Evolutionary conservation across 2,329 filamentous ascomycete genomes (phyloP).

Genomic region (Aureobasidium zeae): DNA sequence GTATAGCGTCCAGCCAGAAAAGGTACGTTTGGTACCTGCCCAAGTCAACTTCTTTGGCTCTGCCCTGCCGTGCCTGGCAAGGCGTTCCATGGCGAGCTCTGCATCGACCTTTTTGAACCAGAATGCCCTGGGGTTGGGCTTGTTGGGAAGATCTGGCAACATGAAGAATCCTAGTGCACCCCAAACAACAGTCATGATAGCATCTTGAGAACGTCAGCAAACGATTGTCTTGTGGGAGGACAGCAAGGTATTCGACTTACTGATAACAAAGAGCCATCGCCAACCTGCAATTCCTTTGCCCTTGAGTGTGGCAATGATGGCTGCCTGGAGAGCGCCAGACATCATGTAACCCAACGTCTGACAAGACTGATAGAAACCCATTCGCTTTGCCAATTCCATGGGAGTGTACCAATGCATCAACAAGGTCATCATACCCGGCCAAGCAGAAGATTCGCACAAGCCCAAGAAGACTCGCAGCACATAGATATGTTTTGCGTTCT

Average conservation of each 20-base stretch:
- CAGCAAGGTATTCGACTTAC: not conserved
- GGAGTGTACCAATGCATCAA: constrained; percentile 28
- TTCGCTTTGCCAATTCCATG: constrained; percentile 21
- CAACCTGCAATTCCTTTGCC: constrained; percentile 29
- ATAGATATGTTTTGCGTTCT: constrained; percentile 23
- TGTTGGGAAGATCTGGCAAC: constrained; percentile 33
- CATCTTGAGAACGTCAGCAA: constrained; percentile 17
- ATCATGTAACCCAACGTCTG: constrained; percentile 23
- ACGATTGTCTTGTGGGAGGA: not conserved
- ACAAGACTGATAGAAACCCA: constrained; percentile 23
- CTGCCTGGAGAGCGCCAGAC: constrained; percentile 22
- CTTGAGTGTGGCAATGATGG: constrained; percentile 27
- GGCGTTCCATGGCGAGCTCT: constrained; percentile 35
- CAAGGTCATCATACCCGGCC: constrained; percentile 38
- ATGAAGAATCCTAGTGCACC: constrained; percentile 29
- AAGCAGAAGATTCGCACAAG: constrained; percentile 30
- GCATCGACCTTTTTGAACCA: constrained; percentile 40
- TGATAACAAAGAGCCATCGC: constrained; percentile 33
- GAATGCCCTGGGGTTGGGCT: constrained; percentile 30
- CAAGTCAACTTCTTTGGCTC: constrained; percentile 40
- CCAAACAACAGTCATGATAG: constrained; percentile 32
- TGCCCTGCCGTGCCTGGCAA: constrained; percentile 37
- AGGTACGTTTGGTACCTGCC: constrained; percentile 37
- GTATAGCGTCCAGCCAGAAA: constrained; percentile 38
- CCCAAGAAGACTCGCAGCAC: constrained; percentile 24